These are phyloP conservation scores for Serendipita sp. DNA, from an alignment of 768 basidiomycete species.

Conservation along the genomic window DNA sequence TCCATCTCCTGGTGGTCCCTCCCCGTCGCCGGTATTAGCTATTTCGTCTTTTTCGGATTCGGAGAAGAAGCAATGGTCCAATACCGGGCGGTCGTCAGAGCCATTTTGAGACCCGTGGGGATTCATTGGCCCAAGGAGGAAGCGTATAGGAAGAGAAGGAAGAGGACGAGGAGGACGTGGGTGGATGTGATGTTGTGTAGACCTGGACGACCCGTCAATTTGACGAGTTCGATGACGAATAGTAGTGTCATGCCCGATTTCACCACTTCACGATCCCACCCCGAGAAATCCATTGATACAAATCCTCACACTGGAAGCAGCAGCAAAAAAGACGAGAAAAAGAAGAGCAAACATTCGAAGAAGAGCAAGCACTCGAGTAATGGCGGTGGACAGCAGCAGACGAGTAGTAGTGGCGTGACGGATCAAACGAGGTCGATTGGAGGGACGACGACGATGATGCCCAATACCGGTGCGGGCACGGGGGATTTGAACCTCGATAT, in stretches of 20 bases:
- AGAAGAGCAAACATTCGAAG: neutral
- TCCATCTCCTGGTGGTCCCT: conserved; percentile 30
- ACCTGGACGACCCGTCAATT: conserved; percentile 4
- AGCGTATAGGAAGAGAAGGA: neutral
- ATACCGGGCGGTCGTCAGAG: conserved; percentile 26
- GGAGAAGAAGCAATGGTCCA: conserved; percentile 41
- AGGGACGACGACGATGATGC: neutral
- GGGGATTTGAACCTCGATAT: neutral
- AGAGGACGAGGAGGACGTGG: neutral
- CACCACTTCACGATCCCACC: neutral
- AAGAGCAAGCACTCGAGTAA: neutral
- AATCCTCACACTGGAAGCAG: neutral
- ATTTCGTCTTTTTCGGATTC: conserved; percentile 55
- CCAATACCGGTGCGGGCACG: neutral
- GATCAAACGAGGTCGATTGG: neutral
- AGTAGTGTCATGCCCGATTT: neutral
- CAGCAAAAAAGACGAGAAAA: neutral
- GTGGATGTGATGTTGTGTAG: neutral
- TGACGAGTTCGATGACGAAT: conserved; percentile 14
- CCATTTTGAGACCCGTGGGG: neutral
- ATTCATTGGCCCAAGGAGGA: neutral
- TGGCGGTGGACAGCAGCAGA: neutral
- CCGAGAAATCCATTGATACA: neutral
- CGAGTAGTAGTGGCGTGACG: neutral
- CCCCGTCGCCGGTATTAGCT: conserved; percentile 33